Evolutionary conservation across 2,329 filamentous ascomycete genomes (phyloP), one percentile per base, ranked within the genome.

Genomic region (Achaetomium macrosporum): DNA sequence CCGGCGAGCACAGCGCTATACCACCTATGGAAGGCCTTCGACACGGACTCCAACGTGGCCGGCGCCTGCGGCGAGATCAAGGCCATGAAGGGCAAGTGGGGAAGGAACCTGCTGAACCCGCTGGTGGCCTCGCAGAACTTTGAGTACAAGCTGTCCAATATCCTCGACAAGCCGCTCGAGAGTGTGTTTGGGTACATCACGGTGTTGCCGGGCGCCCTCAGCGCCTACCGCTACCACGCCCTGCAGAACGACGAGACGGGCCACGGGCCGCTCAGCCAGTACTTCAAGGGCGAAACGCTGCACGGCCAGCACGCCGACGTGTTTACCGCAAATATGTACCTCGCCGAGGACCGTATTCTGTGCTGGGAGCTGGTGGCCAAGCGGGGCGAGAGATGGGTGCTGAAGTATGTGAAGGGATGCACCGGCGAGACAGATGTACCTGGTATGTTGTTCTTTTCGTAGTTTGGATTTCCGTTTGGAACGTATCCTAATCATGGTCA

Each of bases 71-170:
- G 93, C 60, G 93, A 99, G 69, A 99, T 99, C 70, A 96, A 92
- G 68, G 93, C 93, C 0, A 95, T 95, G 72, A 95, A 96, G 69
- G 93, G 93, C 8, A 89, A 85, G 60, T 84, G 81, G 20, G 91
- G 90, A 65, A 75, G 83, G 5, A 90, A 92, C 57, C 77, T 99
- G 15, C 75, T 99, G 42, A 99, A 99, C 64, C 93, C 93, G 0
- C 77, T 99, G 6, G 92, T 99, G 15, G 93, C 93, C 0, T 95
- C 90, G 42, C 93, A 99, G 65, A 99, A 99, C 68, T 99, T 99
- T 61, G 93, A 99, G 74, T 99, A 99, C 76, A 99, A 99, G 71
- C 96, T 99, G 90, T 96, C 90, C 39, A 99, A 99, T 64, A 99
- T 99, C 64, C 77, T 99, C 25, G 93, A 99, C 68, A 99, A 99